Base-by-base conservation (phyloP, 176 grass and related monocot species). In the Oryza brachyantha region DNA sequence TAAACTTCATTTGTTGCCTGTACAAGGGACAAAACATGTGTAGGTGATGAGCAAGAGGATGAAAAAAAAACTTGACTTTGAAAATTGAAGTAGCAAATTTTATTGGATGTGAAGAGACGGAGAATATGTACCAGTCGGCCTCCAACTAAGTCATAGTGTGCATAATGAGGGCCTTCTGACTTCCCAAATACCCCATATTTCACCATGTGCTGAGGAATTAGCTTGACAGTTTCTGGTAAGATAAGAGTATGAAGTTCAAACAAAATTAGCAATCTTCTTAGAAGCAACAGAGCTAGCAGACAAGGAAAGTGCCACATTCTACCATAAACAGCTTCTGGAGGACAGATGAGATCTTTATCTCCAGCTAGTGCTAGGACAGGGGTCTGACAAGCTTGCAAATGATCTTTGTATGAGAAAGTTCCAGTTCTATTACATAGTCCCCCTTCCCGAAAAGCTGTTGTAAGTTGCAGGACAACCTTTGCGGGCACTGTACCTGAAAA, bases 101-200 rank as follows among this genome's bases (percentile, higher is more conserved):
- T 58, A 38, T 77, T 6, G 11, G 58, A 43, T 63, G 29, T 27
- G n/a, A 84, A 10, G 13, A 48, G 28, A 84, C 36, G 7, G 7
- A 5, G 25, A 42, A 13, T 65, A 83, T 71, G 55, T 86, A 93
- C 90, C 83, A 90, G 80, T 48, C 80, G 85, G 10, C 90, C 85
- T 25, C 93, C 93, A 86, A 97, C 90, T 73, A 97, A 90, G 50
- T 97, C 93, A 32, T 97, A 97, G 76, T 93, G 93, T 82, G 88
- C 85, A 86, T 97, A 97, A 66, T 93, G 93, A 5, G 87, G 87
- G 14, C 90, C 90, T 46, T 58, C 54, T 68, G 31, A 17, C 52
- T 90, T 91, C 74, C 90, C 90, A 11, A 93, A 90, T n/a, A 88
- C 85, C 26, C 77, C 88, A 64, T 89, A 97, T 25, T 74, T 89